Base-by-base conservation (phyloP, 2,329 filamentous ascomycete species). In the Hypoxylon rubiginosum region DNA sequence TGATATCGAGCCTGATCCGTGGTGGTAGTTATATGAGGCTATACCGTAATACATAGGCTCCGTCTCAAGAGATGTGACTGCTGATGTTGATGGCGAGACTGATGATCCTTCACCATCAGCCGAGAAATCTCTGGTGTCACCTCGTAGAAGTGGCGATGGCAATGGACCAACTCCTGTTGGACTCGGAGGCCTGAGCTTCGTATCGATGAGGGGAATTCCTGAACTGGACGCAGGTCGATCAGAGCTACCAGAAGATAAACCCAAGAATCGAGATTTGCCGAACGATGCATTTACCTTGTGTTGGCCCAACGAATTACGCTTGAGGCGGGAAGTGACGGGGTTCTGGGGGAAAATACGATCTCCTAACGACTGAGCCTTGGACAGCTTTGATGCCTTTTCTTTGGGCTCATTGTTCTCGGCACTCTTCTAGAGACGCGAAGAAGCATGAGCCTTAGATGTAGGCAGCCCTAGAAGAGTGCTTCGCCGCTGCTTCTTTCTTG, bases 161-260 rank as follows among this genome's bases (percentile, higher is more conserved):
- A 54, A 62, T 17, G 28, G 46, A 8, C 34, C 30, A 24, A 26
- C 19, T 43, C 58, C 57, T 5, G 26, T 43, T 43, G 62, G 62
- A 30, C 32, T 64, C 26, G 52, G 49, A 8, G 64, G 43, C 28
- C 62, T 66, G 48, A 71, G 21, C 43, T 39, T 68, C 5, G 62
- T 72, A 48, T 74, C 71, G 15, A 73, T 50, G 21, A 73, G 62
- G 39, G 70, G 67, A 9, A 73, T 63, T 2, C 73, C 70, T 26
- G 75, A 76, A 52, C 74, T 77, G 7, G 74, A 76, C 52, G 66
- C 51, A 28, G 74, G 73, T 11, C 75, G 73, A 43, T 70, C 66
- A 19, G 67, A 52, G 39, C 59, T 69, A 21, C 30, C 26, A 4
- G 53, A 32, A 17, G 62, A 61, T 9, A 62, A 41, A 6, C 19